phyloP scores from a whole-genome alignment of 1,139 yeast species.

The Wickerhamiella infanticola region DNA sequence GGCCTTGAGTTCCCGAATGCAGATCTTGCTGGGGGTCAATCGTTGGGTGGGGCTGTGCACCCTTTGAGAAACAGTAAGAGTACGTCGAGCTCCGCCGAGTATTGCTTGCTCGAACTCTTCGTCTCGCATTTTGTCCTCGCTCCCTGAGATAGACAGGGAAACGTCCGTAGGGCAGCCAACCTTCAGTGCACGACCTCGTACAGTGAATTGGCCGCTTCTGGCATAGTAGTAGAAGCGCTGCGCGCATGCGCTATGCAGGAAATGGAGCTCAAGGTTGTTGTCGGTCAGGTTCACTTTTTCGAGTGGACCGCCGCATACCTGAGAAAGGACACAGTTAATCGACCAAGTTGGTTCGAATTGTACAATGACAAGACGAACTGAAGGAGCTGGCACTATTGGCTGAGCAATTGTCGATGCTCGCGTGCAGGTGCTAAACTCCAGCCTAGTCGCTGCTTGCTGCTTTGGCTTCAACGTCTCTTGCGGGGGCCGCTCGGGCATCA shows the following conservation, averaged over 20 bases:
- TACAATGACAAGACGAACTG: background rate
- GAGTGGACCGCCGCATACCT: conserved; percentile 17
- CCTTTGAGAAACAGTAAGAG: conserved; percentile 4
- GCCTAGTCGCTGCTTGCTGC: no score
- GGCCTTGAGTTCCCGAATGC: conserved; percentile 3
- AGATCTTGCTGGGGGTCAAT: conserved; percentile 4
- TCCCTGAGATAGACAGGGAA: background rate
- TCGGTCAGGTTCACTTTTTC: conserved; percentile 8
- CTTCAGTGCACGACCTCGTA: conserved; percentile 8
- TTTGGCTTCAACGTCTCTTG: no score
- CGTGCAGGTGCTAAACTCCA: no score
- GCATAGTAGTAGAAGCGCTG: conserved; percentile 10
- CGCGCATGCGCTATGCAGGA: conserved; percentile 10
- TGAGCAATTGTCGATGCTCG: no score
- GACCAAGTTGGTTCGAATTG: conserved; percentile 7
- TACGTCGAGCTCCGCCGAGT: conserved; percentile 6
- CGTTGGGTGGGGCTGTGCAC: conserved; percentile 1
- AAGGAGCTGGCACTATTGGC: no score
- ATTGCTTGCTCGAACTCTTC: conserved; percentile 2
- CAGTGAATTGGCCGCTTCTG: conserved; percentile 8
- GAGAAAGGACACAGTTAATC: conserved; percentile 11
- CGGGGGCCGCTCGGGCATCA: no score
- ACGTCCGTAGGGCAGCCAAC: background rate
- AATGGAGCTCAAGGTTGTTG: conserved; percentile 11
- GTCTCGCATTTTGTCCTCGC: background rate